phyloP scores from a whole-genome alignment of 2,329 filamentous ascomycete genomes.

The Aspergillus udagawae region DNA sequence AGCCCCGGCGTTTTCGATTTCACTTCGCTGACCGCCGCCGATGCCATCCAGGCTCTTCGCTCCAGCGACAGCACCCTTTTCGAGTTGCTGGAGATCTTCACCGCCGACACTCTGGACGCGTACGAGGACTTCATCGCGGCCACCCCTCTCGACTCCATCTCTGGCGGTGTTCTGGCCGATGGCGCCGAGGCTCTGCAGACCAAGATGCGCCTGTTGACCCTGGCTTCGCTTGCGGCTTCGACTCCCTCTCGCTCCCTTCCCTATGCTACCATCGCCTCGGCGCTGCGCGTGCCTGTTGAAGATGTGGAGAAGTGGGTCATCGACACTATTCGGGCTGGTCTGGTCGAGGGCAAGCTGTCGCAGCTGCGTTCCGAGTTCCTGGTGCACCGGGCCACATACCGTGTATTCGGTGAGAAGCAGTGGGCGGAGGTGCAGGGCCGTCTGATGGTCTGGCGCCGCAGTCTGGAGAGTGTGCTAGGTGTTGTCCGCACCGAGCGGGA shows the following conservation, averaged over 20 bases:
- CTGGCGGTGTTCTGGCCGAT: conserved; percentile 77
- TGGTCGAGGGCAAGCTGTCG: conserved; percentile 94
- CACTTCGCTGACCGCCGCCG: conserved; percentile 65
- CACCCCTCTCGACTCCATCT: conserved; percentile 54
- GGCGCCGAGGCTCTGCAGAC: conserved; percentile 74
- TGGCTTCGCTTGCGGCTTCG: conserved; percentile 81
- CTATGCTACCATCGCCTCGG: conserved; percentile 78
- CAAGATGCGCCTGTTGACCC: conserved; percentile 94
- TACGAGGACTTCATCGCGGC: conserved; percentile 87
- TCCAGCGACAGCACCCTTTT: conserved; percentile 81
- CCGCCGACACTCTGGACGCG: conserved; percentile 88
- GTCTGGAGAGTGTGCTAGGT: conserved; percentile 70
- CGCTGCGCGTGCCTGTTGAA: conserved; percentile 73
- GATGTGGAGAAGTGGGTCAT: conserved; percentile 99
- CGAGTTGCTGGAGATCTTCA: conserved; percentile 92
- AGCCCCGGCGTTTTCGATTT: conserved; percentile 68
- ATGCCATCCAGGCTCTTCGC: conserved; percentile 79
- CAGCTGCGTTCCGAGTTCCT: conserved; percentile 91
- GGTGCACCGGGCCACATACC: conserved; percentile 92
- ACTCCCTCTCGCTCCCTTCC: conserved; percentile 81
- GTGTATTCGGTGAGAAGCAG: conserved; percentile 96
- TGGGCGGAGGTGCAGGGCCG: conserved; percentile 91
- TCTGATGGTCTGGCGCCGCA: conserved; percentile 85
- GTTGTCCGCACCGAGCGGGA: conserved; percentile 78
- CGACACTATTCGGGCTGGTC: conserved; percentile 90